Percentiles rank a stretch among this genome's conserved stretches.
These are phyloP conservation scores for Prunus mira DNA, from an alignment of 306 rosid species.

Conservation along the genomic window DNA sequence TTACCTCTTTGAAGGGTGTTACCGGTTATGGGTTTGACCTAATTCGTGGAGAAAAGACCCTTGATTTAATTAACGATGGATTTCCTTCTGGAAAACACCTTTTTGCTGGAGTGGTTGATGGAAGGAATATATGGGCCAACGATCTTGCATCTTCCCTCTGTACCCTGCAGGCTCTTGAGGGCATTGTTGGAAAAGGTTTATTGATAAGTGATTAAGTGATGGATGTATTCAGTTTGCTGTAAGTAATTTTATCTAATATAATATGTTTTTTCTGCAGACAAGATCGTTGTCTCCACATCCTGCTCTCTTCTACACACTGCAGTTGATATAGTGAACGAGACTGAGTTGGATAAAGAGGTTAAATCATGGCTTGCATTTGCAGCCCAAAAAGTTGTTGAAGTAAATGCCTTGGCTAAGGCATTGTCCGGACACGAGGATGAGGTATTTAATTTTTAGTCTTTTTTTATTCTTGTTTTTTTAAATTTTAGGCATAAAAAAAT, in stretches of 20 bases:
- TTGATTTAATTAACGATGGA: conserved; percentile 64
- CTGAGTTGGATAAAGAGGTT: conserved; percentile 67
- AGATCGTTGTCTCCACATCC: conserved; percentile 76
- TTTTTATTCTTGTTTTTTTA: not conserved
- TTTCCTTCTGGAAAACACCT: conserved; percentile 71
- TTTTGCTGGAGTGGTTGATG: conserved; percentile 91
- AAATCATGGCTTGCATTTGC: conserved; percentile 92
- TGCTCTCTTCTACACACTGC: conserved; percentile 94
- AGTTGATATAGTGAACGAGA: conserved; percentile 79
- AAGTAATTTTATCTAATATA: conserved; percentile 1
- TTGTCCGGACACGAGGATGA: conserved; percentile 61
- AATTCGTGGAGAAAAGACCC: conserved; percentile 77
- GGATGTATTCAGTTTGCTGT: conserved; percentile 4
- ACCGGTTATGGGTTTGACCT: conserved; percentile 75
- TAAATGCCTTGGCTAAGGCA: conserved; percentile 79
- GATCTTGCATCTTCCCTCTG: conserved; percentile 63
- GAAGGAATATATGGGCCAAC: conserved; percentile 87
- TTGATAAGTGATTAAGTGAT: conserved; percentile 4
- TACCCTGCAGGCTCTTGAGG: conserved; percentile 52
- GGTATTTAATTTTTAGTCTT: conserved; percentile 24
- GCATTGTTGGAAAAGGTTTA: conserved; percentile 69
- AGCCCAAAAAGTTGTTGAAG: conserved; percentile 83
- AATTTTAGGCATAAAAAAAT: not conserved
- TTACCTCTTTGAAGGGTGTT: conserved; percentile 72
- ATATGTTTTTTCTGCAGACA: conserved; percentile 35